Conservation (phyloP, 2,329 filamentous ascomycete genomes). For the Penicillium sp. region DNA sequence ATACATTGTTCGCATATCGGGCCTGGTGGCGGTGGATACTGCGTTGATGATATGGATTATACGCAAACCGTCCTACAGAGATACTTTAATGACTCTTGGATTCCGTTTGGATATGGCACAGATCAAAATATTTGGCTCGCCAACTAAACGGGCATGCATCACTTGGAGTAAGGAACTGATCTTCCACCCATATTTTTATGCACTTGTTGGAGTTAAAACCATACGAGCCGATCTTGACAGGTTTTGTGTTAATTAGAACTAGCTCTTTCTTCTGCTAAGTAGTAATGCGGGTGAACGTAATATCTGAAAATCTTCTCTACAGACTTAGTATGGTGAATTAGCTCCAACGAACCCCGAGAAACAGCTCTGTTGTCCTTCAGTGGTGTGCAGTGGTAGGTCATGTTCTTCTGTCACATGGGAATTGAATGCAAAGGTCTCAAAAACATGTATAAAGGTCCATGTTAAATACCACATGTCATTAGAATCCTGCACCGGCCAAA, state of each 20-base stretch:
- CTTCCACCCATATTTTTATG: not conserved
- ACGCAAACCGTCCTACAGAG: constrained; percentile 21
- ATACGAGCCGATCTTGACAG: not conserved
- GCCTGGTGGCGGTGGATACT: constrained; percentile 27
- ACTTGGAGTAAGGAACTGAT: not conserved
- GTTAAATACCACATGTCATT: not conserved
- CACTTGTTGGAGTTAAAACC: not conserved
- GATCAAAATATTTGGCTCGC: constrained; percentile 20
- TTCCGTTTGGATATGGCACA: constrained; percentile 22
- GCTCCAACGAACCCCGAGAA: not conserved
- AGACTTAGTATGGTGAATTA: too few relatives aligned
- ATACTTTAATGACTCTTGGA: constrained; percentile 28
- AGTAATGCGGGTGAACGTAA: too few relatives aligned
- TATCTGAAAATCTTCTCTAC: not conserved
- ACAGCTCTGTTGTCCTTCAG: not conserved
- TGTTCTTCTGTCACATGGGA: not conserved
- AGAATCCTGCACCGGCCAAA: not conserved
- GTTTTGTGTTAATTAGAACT: not conserved
- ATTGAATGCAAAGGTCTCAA: not conserved
- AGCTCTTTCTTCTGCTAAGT: too few relatives aligned
- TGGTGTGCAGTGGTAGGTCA: not conserved
- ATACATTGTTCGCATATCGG: constrained; percentile 31
- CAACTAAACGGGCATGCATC: not conserved
- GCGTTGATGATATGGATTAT: constrained; percentile 29
- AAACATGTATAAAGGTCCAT: not conserved